Percentiles rank a stretch among this genome's conserved stretches.
phyloP scores from a whole-genome alignment of 1,139 yeast species.

The Yamadazyma jaroonii region DNA sequence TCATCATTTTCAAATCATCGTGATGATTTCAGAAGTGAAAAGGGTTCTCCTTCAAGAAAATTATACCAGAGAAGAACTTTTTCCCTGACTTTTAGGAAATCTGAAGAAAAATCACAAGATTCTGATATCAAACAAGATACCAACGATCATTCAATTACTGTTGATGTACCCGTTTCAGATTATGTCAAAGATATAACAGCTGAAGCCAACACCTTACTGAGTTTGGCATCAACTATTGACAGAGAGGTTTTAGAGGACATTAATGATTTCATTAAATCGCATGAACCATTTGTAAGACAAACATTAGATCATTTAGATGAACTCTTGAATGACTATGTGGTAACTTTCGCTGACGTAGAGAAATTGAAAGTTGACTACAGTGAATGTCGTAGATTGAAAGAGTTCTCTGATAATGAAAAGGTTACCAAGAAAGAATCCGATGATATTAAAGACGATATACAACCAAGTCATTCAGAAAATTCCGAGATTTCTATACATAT shows the following conservation, averaged over 20 bases:
- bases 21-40: background rate
- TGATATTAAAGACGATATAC: background rate
- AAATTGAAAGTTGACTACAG: slow-evolving; percentile 28
- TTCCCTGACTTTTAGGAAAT: slow-evolving; percentile 11
- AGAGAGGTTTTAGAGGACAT: slow-evolving; percentile 34
- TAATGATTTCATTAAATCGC: slow-evolving; percentile 32
- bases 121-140: background rate
- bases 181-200: slow-evolving; percentile 16
- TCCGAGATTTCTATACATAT: background rate
- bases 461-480: background rate
- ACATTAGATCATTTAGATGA: slow-evolving; percentile 24
- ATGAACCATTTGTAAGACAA: slow-evolving; percentile 35
- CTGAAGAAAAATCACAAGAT: slow-evolving; percentile 6
- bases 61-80: slow-evolving; percentile 10
- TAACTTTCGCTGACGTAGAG: slow-evolving; percentile 24
- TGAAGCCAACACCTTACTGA: slow-evolving; percentile 25
- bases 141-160: slow-evolving; percentile 7
- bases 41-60: slow-evolving; percentile 1
- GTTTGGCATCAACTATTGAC: slow-evolving; percentile 36
- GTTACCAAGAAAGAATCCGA: background rate
- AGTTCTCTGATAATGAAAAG: slow-evolving; percentile 21
- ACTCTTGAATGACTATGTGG: slow-evolving; percentile 27
- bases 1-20: background rate
- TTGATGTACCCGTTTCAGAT: slow-evolving; percentile 13
- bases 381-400: slow-evolving; percentile 31